Percentiles rank a stretch among this genome's conserved stretches.
These are phyloP conservation scores for Yamadazyma olivae DNA, from an alignment of 805 yeast genomes.

Conservation along the genomic window DNA sequence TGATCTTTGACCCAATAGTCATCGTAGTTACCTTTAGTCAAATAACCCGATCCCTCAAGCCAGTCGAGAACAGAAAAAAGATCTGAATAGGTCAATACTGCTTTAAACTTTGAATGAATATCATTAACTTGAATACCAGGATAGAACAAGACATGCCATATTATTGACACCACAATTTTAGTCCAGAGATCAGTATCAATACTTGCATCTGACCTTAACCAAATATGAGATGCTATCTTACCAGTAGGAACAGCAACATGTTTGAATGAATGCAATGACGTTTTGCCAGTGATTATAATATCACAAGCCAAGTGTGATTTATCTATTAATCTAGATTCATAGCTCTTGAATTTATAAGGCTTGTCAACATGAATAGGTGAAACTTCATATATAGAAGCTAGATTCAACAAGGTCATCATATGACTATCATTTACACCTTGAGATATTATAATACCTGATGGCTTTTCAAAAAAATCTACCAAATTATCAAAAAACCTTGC, in stretches of 20 bases:
- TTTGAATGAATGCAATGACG: not conserved
- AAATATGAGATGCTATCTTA: slow-evolving; percentile 59
- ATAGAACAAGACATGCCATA: slow-evolving; percentile 30
- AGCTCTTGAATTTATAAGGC: slow-evolving; percentile 52
- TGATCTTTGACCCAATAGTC: slow-evolving; percentile 43
- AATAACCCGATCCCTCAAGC: slow-evolving; percentile 34
- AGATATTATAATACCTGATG: slow-evolving; percentile 48
- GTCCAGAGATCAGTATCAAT: slow-evolving; percentile 63
- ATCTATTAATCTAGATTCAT: slow-evolving; percentile 74
- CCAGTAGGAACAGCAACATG: slow-evolving; percentile 53
- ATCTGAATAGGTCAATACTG: slow-evolving; percentile 29
- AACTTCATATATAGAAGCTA: slow-evolving; percentile 42
- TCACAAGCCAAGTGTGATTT: slow-evolving; percentile 65
- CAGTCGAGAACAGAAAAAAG: slow-evolving; percentile 28
- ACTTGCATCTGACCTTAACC: slow-evolving; percentile 68
- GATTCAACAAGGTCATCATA: slow-evolving; percentile 59
- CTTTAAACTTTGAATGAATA: slow-evolving; percentile 23
- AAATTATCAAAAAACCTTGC: slow-evolving; percentile 43
- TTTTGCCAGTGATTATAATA: slow-evolving; percentile 35
- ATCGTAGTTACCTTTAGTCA: slow-evolving; percentile 31
- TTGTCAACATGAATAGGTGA: slow-evolving; percentile 54
- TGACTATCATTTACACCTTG: slow-evolving; percentile 59
- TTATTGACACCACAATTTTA: slow-evolving; percentile 45
- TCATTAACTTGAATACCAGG: slow-evolving; percentile 31
- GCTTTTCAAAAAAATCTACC: slow-evolving; percentile 23